A percentile compares a stretch with the other conserved stretches of the same genome.
These are phyloP conservation scores for Camellia granthamiana DNA, from an alignment of 148 eudicot species.

Conservation along the genomic window DNA sequence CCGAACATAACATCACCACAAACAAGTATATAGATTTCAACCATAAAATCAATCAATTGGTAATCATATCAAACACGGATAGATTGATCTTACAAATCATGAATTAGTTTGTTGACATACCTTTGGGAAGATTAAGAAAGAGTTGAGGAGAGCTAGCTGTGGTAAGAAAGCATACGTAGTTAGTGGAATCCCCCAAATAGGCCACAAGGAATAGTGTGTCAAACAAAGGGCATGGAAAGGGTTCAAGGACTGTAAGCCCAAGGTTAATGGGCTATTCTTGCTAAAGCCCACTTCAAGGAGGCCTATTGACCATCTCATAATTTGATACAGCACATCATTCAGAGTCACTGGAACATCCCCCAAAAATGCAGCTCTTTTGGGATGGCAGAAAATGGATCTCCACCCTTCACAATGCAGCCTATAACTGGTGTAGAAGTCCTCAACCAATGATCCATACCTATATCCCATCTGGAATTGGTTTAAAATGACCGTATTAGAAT, in stretches of 20 bases:
- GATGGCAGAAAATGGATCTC: conserved; percentile 48
- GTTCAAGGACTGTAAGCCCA: conserved; percentile 41
- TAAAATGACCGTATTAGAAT: no score
- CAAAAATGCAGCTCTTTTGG: conserved; percentile 50
- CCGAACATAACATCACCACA: not conserved
- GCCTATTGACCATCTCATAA: conserved; percentile 56
- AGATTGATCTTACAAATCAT: no score
- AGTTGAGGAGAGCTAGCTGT: conserved; percentile 51
- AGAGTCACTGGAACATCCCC: conserved; percentile 53
- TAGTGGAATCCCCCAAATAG: conserved; percentile 44
- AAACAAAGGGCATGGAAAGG: conserved; percentile 39
- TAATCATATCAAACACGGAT: not conserved
- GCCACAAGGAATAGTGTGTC: conserved; percentile 34
- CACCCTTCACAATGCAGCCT: conserved; percentile 63
- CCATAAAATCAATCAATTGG: not conserved
- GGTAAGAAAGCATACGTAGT: conserved; percentile 58
- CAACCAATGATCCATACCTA: conserved; percentile 58
- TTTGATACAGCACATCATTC: conserved; percentile 39
- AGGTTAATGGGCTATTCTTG: conserved; percentile 38
- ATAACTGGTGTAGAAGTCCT: conserved; percentile 53
- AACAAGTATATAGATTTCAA: no score
- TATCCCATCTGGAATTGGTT: conserved; percentile 47
- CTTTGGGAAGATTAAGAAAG: conserved; percentile 54
- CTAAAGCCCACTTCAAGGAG: conserved; percentile 50
- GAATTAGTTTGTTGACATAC: conserved; percentile 19